Evolutionary conservation across 2,329 filamentous ascomycete species (phyloP).

Genomic region (Xylariaceae sp.): DNA sequence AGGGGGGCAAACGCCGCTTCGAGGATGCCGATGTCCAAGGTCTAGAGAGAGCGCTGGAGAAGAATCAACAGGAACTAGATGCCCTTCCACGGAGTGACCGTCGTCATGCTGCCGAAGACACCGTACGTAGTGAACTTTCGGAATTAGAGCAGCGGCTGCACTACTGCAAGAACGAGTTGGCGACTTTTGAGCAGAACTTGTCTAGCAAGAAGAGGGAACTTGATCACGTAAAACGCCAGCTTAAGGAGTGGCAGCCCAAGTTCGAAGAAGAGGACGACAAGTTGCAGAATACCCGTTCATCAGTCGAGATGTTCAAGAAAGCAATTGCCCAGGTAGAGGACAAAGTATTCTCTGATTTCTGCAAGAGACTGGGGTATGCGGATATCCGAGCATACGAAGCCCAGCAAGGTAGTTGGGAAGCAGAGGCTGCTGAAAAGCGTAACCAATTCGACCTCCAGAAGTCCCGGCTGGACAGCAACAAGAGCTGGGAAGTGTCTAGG

Average conservation of each 20-base stretch:
- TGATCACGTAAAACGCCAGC: conserved; percentile 64
- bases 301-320: conserved; percentile 48
- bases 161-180: conserved; percentile 69
- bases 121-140: conserved; percentile 70
- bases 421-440: conserved; percentile 82
- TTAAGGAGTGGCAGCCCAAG: conserved; percentile 72
- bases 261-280: conserved; percentile 65
- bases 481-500: conserved; percentile 52
- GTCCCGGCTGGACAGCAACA: conserved; percentile 60
- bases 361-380: conserved; percentile 75
- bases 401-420: conserved; percentile 86
- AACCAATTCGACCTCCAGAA: conserved; percentile 82
- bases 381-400: conserved; percentile 91
- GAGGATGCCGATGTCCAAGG: conserved; percentile 87
- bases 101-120: conserved; percentile 71
- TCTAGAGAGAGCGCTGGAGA: conserved; percentile 69
- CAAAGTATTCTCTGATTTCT: conserved; percentile 80
- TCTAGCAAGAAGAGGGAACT: conserved; percentile 79
- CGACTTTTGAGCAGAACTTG: conserved; percentile 75
- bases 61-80: conserved; percentile 70
- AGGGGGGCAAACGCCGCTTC: conserved; percentile 73
- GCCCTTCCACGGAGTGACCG: conserved; percentile 75
- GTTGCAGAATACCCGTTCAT: conserved; percentile 52
- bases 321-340: conserved; percentile 81
- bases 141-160: conserved; percentile 72